phyloP scores from a whole-genome alignment of 2,329 filamentous ascomycete genomes.

The Thielaviopsis populi region DNA sequence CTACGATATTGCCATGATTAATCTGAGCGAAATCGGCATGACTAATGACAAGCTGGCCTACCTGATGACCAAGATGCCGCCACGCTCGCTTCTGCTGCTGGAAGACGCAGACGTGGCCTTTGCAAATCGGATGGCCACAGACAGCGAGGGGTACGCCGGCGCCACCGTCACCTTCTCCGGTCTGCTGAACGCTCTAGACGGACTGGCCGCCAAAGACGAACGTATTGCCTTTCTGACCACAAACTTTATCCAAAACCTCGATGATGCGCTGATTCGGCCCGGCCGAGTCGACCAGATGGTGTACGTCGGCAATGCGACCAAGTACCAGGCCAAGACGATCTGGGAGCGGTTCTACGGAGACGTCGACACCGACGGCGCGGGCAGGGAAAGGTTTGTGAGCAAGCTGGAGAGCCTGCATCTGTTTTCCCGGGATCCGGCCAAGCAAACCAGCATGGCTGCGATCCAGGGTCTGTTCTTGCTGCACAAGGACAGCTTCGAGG shows the following conservation, averaged over 20 bases:
- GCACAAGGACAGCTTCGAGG: slow-evolving; percentile 81
- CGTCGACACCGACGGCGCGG: slow-evolving; percentile 47
- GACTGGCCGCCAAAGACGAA: slow-evolving; percentile 88
- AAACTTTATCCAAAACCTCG: slow-evolving; percentile 80
- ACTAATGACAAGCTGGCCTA: slow-evolving; percentile 82
- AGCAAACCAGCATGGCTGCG: slow-evolving; percentile 68
- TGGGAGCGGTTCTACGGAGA: slow-evolving; percentile 95
- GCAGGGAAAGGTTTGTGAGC: slow-evolving; percentile 53
- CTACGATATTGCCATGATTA: slow-evolving; percentile 84
- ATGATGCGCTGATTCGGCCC: slow-evolving; percentile 77
- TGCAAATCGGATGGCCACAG: slow-evolving; percentile 60
- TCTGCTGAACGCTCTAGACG: slow-evolving; percentile 70
- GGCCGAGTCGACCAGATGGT: slow-evolving; percentile 90
- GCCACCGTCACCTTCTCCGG: slow-evolving; percentile 91
- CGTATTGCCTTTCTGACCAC: slow-evolving; percentile 87
- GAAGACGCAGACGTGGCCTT: slow-evolving; percentile 92
- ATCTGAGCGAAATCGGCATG: slow-evolving; percentile 75
- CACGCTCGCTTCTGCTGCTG: slow-evolving; percentile 64
- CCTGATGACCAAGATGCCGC: slow-evolving; percentile 70
- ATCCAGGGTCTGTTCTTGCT: slow-evolving; percentile 91
- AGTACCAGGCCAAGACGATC: slow-evolving; percentile 69
- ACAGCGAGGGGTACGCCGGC: slow-evolving; percentile 70
- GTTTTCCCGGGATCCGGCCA: slow-evolving; percentile 39
- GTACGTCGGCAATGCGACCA: slow-evolving; percentile 72
- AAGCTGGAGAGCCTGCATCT: slow-evolving; percentile 56